Base-by-base conservation (phyloP, 2,329 filamentous ascomycete species). In the Purpureocillium takamizusanense region DNA sequence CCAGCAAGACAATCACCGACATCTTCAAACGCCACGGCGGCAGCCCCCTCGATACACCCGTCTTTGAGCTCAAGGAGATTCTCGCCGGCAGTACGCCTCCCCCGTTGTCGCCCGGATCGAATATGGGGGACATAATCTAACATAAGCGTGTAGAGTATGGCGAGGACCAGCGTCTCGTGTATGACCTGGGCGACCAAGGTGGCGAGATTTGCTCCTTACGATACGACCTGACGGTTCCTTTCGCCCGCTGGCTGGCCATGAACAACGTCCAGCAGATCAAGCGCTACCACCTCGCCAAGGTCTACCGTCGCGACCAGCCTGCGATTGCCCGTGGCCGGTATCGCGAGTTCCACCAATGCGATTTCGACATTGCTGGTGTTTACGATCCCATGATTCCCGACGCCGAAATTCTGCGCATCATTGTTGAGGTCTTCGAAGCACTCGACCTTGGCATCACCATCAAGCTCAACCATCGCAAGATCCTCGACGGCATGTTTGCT, bases 301-400 rank as follows among this genome's bases (percentile, higher is more conserved):
- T 95, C 46, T 68, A 68, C 56, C 61, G 65, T 35, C 50, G 63
- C 50, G 63, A 66, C 41, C 63, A 66, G 45, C 63, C 63, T 11
- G 58, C 87, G 44, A 86, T 95, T 66, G 86, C 83, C 45, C 92
- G 94, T 60, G 90, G 89, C 37, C 79, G 89, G 38, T 92, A 95
- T 83, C 78, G 90, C 54, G 90, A 95, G 64, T 95, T 95, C 63
- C 95, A 94, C 67, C 89, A 95, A 63, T 95, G 89, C 67, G 90
- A 97, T 65, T 94, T 95, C 56, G 89, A 95, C 58, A 90, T 95
- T 63, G 89, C 89, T 11, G 88, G 89, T 44, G 70, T 67, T 31
- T 94, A 87, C 66, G 90, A 95, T 57, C 65, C 86, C 38, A 95
- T 95, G 88, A 74, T 95, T 18, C 86, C 89, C 40, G 90, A 95